A percentile compares a stretch with the other conserved stretches of the same genome.
phyloP scores from a whole-genome alignment of 331 rosid genomes.

The Spiraea crenata region DNA sequence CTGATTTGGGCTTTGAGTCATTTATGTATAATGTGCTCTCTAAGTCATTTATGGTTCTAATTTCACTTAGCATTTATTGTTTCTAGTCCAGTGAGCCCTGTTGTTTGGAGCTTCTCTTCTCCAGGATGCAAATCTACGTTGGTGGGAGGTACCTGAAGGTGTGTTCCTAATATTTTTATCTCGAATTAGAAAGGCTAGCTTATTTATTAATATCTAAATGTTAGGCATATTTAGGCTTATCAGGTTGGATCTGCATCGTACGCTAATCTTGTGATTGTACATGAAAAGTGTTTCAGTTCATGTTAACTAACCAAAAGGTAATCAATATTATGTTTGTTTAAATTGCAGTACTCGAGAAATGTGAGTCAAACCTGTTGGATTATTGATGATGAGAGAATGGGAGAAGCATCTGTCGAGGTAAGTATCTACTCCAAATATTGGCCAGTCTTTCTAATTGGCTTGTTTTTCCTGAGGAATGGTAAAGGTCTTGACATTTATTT shows the following conservation, averaged over 20 bases:
- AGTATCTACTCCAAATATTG: constrained; percentile 17
- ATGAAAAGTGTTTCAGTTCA: neutral
- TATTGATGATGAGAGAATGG: constrained; percentile 93
- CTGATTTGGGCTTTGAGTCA: neutral
- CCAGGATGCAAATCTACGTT: constrained; percentile 57
- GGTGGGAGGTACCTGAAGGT: constrained; percentile 95
- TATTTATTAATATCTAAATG: neutral
- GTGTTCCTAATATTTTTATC: constrained; percentile 2
- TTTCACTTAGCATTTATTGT: neutral
- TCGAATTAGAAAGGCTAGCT: neutral
- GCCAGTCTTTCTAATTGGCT: constrained; percentile 4
- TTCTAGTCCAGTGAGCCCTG: constrained; percentile 64
- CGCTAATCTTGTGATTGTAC: neutral
- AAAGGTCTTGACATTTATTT: constrained; percentile 27
- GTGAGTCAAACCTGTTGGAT: constrained; percentile 97
- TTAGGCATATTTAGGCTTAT: neutral
- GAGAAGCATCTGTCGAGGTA: constrained; percentile 97
- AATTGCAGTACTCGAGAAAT: constrained; percentile 86
- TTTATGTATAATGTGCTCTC: neutral
- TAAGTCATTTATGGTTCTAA: constrained; percentile 22
- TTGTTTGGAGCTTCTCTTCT: constrained; percentile 48
- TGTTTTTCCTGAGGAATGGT: constrained; percentile 2
- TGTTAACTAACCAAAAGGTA: neutral
- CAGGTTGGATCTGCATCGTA: neutral
- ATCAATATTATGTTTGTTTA: constrained; percentile 8